phyloP scores from a whole-genome alignment of 805 yeast genomes.

The Kluyveromyces siamensis region DNA sequence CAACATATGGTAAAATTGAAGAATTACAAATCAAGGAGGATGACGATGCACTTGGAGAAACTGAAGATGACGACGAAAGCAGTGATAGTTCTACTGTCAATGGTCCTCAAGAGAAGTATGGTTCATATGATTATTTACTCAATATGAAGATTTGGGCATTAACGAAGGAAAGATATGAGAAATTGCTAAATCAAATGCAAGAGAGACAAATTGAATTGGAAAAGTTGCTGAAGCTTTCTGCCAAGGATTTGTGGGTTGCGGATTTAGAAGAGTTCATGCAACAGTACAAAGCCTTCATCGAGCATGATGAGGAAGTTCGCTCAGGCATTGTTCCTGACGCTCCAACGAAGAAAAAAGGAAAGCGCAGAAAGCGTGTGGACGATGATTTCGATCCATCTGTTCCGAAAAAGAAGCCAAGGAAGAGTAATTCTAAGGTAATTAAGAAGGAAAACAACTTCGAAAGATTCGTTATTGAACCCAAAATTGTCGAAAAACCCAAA shows the following conservation, averaged over 20 bases:
- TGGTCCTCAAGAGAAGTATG: conserved; percentile 40
- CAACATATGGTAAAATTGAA: conserved; percentile 38
- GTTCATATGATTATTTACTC: conserved; percentile 76
- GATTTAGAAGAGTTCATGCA: conserved; percentile 70
- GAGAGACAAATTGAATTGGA: conserved; percentile 66
- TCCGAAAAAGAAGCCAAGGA: conserved; percentile 17
- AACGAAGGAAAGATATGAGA: conserved; percentile 82
- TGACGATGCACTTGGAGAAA: conserved; percentile 31
- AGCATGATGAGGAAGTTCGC: conserved; percentile 54
- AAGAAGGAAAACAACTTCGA: conserved; percentile 22
- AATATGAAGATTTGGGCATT: conserved; percentile 93
- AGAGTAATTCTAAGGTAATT: conserved; percentile 14
- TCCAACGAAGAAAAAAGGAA: conserved; percentile 34
- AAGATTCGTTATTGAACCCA: conserved; percentile 21
- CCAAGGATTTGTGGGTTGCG: conserved; percentile 80
- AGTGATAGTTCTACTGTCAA: conserved; percentile 30
- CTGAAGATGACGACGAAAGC: conserved; percentile 31
- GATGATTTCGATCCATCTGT: conserved; percentile 29
- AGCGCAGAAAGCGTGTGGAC: conserved; percentile 17
- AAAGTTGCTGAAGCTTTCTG: conserved; percentile 51
- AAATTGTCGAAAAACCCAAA: conserved; percentile 16
- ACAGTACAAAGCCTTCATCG: conserved; percentile 60
- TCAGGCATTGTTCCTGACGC: conserved; percentile 39
- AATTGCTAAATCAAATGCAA: conserved; percentile 61
- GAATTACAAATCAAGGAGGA: conserved; percentile 8